Percentiles rank a stretch among this genome's conserved stretches.
Conservation (phyloP, 2,329 filamentous ascomycete genomes). For the Didymella arachidicola region DNA sequence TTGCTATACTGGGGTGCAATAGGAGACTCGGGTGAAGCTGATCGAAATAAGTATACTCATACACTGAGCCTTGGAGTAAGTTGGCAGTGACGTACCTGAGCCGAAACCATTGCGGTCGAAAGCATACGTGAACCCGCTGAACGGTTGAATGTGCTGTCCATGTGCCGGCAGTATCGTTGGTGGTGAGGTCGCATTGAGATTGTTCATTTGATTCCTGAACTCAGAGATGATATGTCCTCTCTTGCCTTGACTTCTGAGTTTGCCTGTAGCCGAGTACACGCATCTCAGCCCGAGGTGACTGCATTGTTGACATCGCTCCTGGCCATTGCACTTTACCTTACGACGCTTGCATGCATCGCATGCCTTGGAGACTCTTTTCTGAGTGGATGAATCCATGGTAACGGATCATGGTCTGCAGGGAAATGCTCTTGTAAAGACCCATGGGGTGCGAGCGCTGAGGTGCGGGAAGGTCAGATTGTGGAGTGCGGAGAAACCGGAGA, state of each 20-base stretch:
- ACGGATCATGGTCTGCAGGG: conserved; percentile 31
- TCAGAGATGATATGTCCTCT: conserved; percentile 54
- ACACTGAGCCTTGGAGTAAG: neutral
- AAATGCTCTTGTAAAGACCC: conserved; percentile 16
- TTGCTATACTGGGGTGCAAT: conserved; percentile 32
- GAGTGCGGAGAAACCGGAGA: conserved; percentile 23
- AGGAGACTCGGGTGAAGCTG: conserved; percentile 31
- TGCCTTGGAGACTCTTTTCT: conserved; percentile 51
- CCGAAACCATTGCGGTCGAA: conserved; percentile 28
- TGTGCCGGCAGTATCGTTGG: conserved; percentile 39
- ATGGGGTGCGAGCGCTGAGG: conserved; percentile 19
- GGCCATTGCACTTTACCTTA: conserved; percentile 59
- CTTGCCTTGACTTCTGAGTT: conserved; percentile 49
- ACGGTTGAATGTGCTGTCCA: conserved; percentile 18
- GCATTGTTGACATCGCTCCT: conserved; percentile 53
- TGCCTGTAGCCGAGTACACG: conserved; percentile 53
- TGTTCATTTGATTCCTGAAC: conserved; percentile 47
- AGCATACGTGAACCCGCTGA: conserved; percentile 24
- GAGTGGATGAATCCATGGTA: conserved; percentile 36
- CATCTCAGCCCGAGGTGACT: conserved; percentile 55
- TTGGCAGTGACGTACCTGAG: conserved; percentile 26
- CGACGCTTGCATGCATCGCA: conserved; percentile 58
- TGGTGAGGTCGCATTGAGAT: conserved; percentile 28
- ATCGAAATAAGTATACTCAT: neutral
- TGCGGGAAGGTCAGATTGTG: conserved; percentile 20